A percentile compares a stretch with the other conserved stretches of the same genome.
These are phyloP conservation scores for Coelastrella sp. DNA, from an alignment of 139 green algal species.

Conservation along the genomic window DNA sequence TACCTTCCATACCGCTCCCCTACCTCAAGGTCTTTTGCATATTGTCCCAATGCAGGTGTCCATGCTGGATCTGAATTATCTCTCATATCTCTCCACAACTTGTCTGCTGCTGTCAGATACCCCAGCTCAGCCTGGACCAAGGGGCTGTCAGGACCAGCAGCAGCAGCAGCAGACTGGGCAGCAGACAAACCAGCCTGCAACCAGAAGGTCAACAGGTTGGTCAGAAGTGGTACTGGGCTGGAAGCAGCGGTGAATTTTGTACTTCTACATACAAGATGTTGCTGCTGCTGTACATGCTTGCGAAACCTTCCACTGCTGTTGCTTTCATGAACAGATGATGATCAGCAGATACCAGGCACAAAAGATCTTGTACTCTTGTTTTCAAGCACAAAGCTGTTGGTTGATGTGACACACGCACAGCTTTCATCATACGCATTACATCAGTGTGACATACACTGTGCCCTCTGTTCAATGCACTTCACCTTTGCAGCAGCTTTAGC, in stretches of 20 bases:
- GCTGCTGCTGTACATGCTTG: too few species aligned
- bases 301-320: too few species aligned
- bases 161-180: not conserved
- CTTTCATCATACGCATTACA: too few species aligned
- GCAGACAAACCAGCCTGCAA: slow-evolving; percentile 7
- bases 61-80: not conserved
- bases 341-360: not conserved
- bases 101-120: not conserved
- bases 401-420: too few species aligned
- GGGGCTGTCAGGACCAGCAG: not conserved
- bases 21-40: slow-evolving; percentile 30
- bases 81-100: not conserved
- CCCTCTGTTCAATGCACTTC: too few species aligned
- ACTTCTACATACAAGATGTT: too few species aligned
- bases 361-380: not conserved
- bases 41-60: not conserved
- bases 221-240: not conserved
- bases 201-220: not conserved
- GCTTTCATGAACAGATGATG: not conserved
- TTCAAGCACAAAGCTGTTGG: not conserved
- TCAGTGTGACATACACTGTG: too few species aligned
- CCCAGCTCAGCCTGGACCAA: not conserved
- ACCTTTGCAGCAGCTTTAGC: slow-evolving; percentile 20
- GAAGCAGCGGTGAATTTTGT: too few species aligned
- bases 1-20: not conserved